Evolutionary conservation across 2,329 filamentous ascomycete species (phyloP).

Genomic region (Fusarium chuoi): DNA sequence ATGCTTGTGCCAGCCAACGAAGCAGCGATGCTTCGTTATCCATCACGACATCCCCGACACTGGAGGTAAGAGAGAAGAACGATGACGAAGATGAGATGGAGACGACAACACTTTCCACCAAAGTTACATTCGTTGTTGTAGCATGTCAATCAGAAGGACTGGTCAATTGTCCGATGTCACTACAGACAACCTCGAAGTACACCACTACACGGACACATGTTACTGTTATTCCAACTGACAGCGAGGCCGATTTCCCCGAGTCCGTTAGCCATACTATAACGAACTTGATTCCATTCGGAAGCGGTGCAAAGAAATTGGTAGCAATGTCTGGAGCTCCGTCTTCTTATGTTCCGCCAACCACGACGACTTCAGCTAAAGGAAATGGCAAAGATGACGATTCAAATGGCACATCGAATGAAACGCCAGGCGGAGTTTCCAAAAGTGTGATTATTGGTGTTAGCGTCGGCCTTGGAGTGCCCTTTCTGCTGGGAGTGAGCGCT

Average conservation of each 20-base stretch:
- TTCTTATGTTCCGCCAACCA: conserved; percentile 45
- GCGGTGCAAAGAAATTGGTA: conserved; percentile 44
- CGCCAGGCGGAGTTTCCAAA: conserved; percentile 52
- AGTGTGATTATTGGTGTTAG: conserved; percentile 60
- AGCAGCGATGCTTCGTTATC: conserved; percentile 24
- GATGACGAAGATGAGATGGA: conserved; percentile 44
- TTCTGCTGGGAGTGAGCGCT: conserved; percentile 47
- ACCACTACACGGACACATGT: conserved; percentile 53
- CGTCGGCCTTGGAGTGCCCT: conserved; percentile 57
- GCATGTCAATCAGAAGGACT: conserved; percentile 55
- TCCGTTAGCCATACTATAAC: not conserved
- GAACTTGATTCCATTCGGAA: conserved; percentile 53
- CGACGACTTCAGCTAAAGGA: not conserved
- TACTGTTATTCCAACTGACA: conserved; percentile 53
- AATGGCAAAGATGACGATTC: conserved; percentile 18
- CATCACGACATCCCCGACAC: conserved; percentile 16
- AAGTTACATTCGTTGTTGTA: conserved; percentile 56
- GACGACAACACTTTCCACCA: conserved; percentile 54
- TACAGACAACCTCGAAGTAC: conserved; percentile 57
- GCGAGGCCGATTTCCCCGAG: not conserved
- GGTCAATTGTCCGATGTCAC: conserved; percentile 61
- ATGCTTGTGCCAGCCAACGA: conserved; percentile 52
- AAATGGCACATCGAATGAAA: conserved; percentile 7
- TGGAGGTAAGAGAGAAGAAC: not conserved
- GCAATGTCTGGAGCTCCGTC: conserved; percentile 53